A percentile compares a stretch with the other conserved stretches of the same genome.
These are phyloP conservation scores for Alternaria conjuncta DNA, from an alignment of 2,329 filamentous ascomycete species.

Conservation along the genomic window DNA sequence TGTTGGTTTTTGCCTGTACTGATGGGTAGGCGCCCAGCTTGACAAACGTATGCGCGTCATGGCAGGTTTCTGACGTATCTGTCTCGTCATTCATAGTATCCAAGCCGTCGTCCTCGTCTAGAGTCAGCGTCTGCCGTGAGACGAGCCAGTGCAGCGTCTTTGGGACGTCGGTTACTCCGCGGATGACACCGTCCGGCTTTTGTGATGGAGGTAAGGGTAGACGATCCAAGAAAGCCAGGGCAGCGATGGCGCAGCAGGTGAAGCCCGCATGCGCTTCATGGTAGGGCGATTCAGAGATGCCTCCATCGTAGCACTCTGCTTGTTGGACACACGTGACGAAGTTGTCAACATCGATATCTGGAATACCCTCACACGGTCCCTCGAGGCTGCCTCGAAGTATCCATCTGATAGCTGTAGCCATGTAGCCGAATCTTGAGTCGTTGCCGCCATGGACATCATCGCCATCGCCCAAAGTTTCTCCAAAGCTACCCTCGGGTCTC, in stretches of 20 bases:
- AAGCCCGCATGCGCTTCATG: slow-evolving; percentile 91
- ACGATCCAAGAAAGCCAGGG: slow-evolving; percentile 76
- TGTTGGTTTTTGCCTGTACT: slow-evolving; percentile 32
- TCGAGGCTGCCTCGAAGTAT: slow-evolving; percentile 70
- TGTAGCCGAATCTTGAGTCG: slow-evolving; percentile 88
- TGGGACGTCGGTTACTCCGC: slow-evolving; percentile 48
- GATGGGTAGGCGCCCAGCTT: slow-evolving; percentile 39
- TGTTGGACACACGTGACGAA: slow-evolving; percentile 74
- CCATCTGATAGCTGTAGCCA: slow-evolving; percentile 81
- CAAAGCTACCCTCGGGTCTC: slow-evolving; percentile 86
- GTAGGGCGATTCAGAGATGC: slow-evolving; percentile 76
- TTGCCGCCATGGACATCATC: slow-evolving; percentile 74
- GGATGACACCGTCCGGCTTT: slow-evolving; percentile 33
- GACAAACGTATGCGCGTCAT: slow-evolving; percentile 49
- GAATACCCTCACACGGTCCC: slow-evolving; percentile 61
- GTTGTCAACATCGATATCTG: slow-evolving; percentile 76
- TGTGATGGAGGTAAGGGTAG: slow-evolving; percentile 49
- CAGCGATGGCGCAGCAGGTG: slow-evolving; percentile 84
- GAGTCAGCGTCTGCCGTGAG: slow-evolving; percentile 54
- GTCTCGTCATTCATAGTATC: slow-evolving; percentile 48
- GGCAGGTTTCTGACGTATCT: slow-evolving; percentile 49
- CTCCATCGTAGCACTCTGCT: slow-evolving; percentile 80
- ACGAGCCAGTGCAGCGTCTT: slow-evolving; percentile 55
- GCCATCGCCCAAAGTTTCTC: slow-evolving; percentile 72
- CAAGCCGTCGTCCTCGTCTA: slow-evolving; percentile 51